A percentile compares a stretch with the other conserved stretches of the same genome.
phyloP scores from a whole-genome alignment of 73 alveolate species.

The Loxodes magnus region DNA sequence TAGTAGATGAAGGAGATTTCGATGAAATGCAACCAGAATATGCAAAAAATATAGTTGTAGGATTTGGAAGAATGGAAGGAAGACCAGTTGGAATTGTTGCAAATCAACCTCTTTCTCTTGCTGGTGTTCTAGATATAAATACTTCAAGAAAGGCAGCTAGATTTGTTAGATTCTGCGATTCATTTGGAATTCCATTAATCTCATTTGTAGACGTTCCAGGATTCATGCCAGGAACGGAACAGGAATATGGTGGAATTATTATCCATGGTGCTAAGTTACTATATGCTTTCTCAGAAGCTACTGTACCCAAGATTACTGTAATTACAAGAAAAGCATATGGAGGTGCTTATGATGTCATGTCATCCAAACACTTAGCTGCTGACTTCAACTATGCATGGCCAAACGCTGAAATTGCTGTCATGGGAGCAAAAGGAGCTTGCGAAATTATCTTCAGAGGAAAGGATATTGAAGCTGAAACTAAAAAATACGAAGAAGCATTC shows the following conservation, averaged over 20 bases:
- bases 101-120: constrained; percentile 43
- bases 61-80: constrained; percentile 49
- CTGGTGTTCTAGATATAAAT: constrained; percentile 48
- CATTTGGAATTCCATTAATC: constrained; percentile 43
- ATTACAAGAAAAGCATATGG: too few species aligned
- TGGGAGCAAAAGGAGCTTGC: too few species aligned
- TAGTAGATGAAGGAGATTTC: constrained; percentile 35
- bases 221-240: constrained; percentile 53
- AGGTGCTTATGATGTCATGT: constrained; percentile 55
- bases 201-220: constrained; percentile 52
- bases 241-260: constrained; percentile 48
- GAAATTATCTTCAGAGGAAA: too few species aligned
- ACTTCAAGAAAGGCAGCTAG: constrained; percentile 46
- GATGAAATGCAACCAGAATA: constrained; percentile 41
- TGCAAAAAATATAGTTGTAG: constrained; percentile 41
- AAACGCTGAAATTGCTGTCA: too few species aligned
- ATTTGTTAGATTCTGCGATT: constrained; percentile 54
- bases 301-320: too few species aligned
- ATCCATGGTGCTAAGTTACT: constrained; percentile 52
- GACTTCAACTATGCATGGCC: constrained; percentile 67
- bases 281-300: constrained; percentile 49
- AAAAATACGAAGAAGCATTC: constrained; percentile 36
- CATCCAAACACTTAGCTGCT: constrained; percentile 32
- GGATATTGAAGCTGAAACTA: constrained; percentile 31
- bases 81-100: constrained; percentile 44